Conservation (phyloP, 805 yeast species). For the Candida verbasci region DNA sequence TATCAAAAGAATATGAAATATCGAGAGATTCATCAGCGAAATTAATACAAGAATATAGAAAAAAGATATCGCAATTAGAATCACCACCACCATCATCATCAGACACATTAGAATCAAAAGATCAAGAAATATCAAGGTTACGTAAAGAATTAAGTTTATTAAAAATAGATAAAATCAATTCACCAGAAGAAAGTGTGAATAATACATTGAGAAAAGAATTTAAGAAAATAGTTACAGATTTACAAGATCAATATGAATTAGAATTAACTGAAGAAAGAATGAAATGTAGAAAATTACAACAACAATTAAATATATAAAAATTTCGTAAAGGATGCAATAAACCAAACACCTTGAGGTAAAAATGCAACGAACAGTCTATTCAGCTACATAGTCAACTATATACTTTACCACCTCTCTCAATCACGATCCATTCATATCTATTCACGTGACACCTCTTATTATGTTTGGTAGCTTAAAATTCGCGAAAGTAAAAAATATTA, state of each 20-base stretch:
- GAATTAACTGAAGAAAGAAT: slow-evolving; percentile 55
- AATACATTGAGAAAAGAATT: slow-evolving; percentile 65
- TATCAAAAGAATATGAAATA: slow-evolving; percentile 63
- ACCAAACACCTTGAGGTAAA: too few relatives aligned
- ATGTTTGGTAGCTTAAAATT: too few relatives aligned
- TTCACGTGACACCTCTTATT: too few relatives aligned
- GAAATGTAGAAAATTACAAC: slow-evolving; percentile 42
- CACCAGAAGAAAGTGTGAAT: slow-evolving; percentile 23
- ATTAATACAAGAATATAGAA: slow-evolving; percentile 49
- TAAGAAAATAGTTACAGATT: slow-evolving; percentile 57
- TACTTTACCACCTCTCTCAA: too few relatives aligned
- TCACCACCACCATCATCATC: slow-evolving; percentile 2
- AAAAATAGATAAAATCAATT: slow-evolving; percentile 37
- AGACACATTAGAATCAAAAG: slow-evolving; percentile 20
- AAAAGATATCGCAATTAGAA: slow-evolving; percentile 48
- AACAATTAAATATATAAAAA: slow-evolving; percentile 12
- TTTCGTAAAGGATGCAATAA: not conserved
- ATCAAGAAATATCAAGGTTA: slow-evolving; percentile 38
- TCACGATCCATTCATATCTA: too few relatives aligned
- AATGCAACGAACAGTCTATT: too few relatives aligned
- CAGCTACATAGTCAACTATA: too few relatives aligned
- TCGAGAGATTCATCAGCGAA: slow-evolving; percentile 54
- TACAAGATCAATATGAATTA: slow-evolving; percentile 57
- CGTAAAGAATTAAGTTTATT: slow-evolving; percentile 42
- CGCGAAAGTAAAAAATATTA: too few relatives aligned